Evolutionary conservation across 352 stramenopile species (phyloP).

Genomic region (Thraustochytrium sp.): DNA sequence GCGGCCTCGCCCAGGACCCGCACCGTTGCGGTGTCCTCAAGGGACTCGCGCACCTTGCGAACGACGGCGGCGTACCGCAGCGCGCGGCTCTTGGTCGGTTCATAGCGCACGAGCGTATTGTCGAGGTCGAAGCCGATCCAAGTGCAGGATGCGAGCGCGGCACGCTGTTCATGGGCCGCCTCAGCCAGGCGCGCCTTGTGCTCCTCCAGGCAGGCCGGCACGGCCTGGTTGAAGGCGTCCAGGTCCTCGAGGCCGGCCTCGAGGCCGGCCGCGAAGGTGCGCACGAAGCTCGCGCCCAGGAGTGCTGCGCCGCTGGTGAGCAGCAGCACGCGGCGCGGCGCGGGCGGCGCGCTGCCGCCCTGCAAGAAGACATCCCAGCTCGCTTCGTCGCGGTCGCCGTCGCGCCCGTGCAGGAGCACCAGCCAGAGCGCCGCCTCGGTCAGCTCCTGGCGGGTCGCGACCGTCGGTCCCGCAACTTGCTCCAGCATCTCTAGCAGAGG

Average conservation of each 20-base stretch:
- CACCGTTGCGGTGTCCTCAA: too few relatives aligned
- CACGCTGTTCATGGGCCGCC: background rate
- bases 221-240: background rate
- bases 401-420: too few relatives aligned
- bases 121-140: slow-evolving; percentile 38
- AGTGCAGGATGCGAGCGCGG: background rate
- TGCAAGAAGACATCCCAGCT: too few relatives aligned
- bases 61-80: background rate
- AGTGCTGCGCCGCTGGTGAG: background rate
- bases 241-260: background rate
- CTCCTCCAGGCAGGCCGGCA: background rate
- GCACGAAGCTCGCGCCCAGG: too few relatives aligned
- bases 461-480: too few relatives aligned
- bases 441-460: too few relatives aligned
- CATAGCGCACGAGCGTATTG: slow-evolving; percentile 19
- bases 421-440: too few relatives aligned
- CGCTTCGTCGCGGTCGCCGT: too few relatives aligned
- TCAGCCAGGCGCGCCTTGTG: background rate
- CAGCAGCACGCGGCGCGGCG: background rate
- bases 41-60: background rate
- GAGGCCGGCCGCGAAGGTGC: background rate
- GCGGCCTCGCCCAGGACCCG: too few relatives aligned
- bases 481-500: too few relatives aligned
- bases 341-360: background rate
- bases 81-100: background rate